Evolutionary conservation across 2,329 filamentous ascomycete species (phyloP).

Genomic region (Paradendryphiella salina): DNA sequence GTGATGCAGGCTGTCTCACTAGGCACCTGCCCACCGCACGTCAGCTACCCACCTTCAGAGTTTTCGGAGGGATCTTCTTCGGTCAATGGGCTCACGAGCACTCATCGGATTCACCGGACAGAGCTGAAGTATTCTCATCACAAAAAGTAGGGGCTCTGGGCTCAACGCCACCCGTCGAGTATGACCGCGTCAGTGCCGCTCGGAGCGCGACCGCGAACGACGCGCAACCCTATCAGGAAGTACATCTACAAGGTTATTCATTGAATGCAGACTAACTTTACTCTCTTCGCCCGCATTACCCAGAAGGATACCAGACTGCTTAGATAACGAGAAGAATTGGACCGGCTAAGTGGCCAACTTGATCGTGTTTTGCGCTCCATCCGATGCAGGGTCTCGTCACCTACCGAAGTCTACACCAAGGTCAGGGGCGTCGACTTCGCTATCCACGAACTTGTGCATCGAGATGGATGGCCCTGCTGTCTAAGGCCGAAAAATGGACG

Average conservation of each 20-base stretch:
- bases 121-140: conserved; percentile 18
- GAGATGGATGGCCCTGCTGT: conserved; percentile 18
- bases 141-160: conserved; percentile 5
- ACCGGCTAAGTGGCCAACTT: conserved; percentile 1
- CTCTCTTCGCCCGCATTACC: conserved; percentile 17
- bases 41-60: conserved; percentile 30
- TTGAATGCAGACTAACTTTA: conserved; percentile 27
- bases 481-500: conserved; percentile 20
- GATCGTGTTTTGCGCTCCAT: not conserved
- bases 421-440: conserved; percentile 4
- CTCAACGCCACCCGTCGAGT: conserved; percentile 19
- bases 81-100: conserved; percentile 5
- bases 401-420: not conserved
- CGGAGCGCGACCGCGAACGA: conserved; percentile 19
- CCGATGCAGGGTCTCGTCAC: too few relatives aligned
- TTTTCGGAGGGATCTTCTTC: conserved; percentile 16
- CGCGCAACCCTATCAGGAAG: conserved; percentile 11
- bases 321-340: not conserved
- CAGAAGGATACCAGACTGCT: not conserved
- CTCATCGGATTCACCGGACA: conserved; percentile 17
- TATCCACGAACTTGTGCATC: conserved; percentile 12
- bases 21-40: conserved; percentile 19
- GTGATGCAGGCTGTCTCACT: conserved; percentile 34
- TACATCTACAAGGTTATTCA: conserved; percentile 23
- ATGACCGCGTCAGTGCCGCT: conserved; percentile 23